These are phyloP conservation scores for Lagenaria siceraria DNA, from an alignment of 306 rosid species.

Conservation along the genomic window DNA sequence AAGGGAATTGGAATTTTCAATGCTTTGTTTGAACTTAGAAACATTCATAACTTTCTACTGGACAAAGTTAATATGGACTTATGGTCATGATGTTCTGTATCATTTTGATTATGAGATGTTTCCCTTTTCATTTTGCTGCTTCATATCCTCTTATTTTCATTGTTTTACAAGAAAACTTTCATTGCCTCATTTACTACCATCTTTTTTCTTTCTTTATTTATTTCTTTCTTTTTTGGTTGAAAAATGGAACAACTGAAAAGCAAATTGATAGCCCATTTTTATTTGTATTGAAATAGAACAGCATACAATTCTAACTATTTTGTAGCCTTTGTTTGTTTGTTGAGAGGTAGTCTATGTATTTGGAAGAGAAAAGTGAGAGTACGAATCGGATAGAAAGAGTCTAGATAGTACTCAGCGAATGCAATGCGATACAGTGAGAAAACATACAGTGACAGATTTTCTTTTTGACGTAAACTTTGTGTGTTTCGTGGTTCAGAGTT, in stretches of 20 bases:
- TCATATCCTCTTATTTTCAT: neutral
- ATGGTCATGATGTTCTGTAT: neutral
- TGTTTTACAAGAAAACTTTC: neutral
- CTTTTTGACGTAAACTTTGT: neutral
- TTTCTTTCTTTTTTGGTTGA: neutral
- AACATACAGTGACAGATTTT: neutral
- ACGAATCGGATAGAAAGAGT: neutral
- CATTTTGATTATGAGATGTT: neutral
- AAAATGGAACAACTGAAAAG: neutral
- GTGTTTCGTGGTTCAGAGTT: neutral
- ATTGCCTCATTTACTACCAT: neutral
- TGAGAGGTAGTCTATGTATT: neutral
- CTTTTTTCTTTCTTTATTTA: neutral
- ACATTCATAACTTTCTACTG: neutral
- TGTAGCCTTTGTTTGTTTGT: neutral
- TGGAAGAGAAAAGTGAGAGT: neutral
- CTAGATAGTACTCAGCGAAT: neutral
- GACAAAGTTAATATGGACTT: neutral
- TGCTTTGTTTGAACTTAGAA: neutral
- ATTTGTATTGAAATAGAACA: neutral
- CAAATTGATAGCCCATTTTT: neutral
- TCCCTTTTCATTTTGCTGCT: neutral
- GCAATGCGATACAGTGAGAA: neutral
- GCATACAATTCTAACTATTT: neutral
- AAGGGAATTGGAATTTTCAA: neutral